A percentile compares a stretch with the other conserved stretches of the same genome.
Evolutionary conservation across 306 rosid genomes (phyloP).

Genomic region (Cucurbita maxima): DNA sequence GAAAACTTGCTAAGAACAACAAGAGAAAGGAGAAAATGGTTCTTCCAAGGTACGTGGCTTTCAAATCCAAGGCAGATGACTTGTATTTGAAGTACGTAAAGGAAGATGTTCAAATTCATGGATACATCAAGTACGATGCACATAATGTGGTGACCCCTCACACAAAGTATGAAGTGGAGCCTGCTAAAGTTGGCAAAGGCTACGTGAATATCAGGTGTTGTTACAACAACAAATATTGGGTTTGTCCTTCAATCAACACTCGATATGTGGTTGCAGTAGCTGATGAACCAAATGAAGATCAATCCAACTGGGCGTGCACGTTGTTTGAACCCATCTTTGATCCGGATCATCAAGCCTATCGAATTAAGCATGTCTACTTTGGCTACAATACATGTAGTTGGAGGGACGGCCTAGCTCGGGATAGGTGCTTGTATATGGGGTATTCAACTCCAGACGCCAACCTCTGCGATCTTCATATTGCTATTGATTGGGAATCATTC

Average conservation of each 20-base stretch:
- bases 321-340: not conserved
- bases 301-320: not conserved
- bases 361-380: not conserved
- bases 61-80: not conserved
- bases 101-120: not conserved
- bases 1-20: not conserved
- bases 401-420: not conserved
- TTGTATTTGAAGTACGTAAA: not conserved
- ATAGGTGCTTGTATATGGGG: not conserved
- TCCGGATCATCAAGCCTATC: not conserved
- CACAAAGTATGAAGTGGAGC: not conserved
- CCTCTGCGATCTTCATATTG: not conserved
- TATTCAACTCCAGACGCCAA: not conserved
- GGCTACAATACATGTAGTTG: not conserved
- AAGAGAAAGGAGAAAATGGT: not conserved
- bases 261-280: not conserved
- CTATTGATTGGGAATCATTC: not conserved
- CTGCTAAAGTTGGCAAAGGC: not conserved
- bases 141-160: not conserved
- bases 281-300: conserved; percentile 1
- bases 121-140: not conserved
- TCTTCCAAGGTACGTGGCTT: not conserved
- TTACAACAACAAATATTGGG: conserved; percentile 15
- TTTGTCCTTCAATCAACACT: not conserved
- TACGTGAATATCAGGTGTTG: conserved; percentile 6